Conservation (phyloP, 73 alveolate genomes). For the Blepharisma stoltei region DNA sequence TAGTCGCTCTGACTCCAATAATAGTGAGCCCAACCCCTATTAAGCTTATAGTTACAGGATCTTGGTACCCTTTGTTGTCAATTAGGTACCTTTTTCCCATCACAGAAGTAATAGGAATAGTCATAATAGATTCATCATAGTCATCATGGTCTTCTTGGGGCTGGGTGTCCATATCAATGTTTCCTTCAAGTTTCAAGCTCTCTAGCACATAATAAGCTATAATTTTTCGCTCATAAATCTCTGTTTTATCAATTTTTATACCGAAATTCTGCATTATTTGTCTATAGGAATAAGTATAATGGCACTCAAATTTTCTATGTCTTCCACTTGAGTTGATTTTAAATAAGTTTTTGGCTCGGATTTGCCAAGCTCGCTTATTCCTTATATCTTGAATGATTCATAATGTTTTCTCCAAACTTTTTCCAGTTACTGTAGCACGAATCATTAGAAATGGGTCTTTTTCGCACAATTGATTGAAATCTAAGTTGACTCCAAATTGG, state of each 20-base stretch:
- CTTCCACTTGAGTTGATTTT: constrained; percentile 20
- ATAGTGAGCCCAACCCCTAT: background rate
- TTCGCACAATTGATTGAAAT: background rate
- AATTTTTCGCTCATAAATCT: background rate
- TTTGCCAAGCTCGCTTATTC: constrained; percentile 5
- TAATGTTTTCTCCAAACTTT: background rate
- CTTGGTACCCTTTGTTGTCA: background rate
- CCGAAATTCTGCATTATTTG: background rate
- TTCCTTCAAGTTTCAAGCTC: background rate
- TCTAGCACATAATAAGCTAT: constrained; percentile 11
- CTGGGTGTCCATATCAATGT: background rate
- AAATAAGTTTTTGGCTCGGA: background rate
- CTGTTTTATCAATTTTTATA: background rate
- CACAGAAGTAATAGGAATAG: constrained; percentile 1
- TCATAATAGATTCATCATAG: background rate
- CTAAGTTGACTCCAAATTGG: constrained; percentile 3
- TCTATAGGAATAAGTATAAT: background rate
- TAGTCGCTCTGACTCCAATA: constrained; percentile 9
- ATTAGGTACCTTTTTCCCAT: background rate
- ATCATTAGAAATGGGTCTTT: background rate
- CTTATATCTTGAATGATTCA: constrained; percentile 5
- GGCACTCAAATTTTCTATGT: background rate
- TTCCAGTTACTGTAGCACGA: background rate
- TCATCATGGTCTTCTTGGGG: background rate
- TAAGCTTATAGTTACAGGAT: background rate